phyloP scores from a whole-genome alignment of 2,329 filamentous ascomycete species.

The Cladophialophora chaetospira region DNA sequence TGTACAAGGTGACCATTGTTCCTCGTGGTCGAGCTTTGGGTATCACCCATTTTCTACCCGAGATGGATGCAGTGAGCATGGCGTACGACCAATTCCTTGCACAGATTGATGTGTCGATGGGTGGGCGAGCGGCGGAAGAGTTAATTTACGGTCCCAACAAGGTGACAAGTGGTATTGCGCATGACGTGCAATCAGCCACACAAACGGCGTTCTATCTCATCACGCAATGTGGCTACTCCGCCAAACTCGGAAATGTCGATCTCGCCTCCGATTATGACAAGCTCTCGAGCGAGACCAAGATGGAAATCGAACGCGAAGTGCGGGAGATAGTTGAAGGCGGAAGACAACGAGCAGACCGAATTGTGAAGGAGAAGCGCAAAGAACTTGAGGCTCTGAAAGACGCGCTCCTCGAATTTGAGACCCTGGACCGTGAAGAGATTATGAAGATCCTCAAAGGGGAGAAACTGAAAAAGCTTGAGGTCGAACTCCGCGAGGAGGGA shows the following conservation, averaged over 20 bases:
- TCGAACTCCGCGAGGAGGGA: constrained; percentile 58
- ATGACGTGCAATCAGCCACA: constrained; percentile 81
- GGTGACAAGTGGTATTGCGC: constrained; percentile 84
- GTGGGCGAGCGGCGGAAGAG: constrained; percentile 86
- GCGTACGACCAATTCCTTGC: constrained; percentile 83
- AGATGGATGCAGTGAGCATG: constrained; percentile 80
- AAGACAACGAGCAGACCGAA: constrained; percentile 68
- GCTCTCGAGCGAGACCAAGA: constrained; percentile 82
- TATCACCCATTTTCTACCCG: constrained; percentile 82
- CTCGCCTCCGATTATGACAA: constrained; percentile 76
- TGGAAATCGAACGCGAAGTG: constrained; percentile 85
- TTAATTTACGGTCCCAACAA: constrained; percentile 88
- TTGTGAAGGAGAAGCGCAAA: constrained; percentile 73
- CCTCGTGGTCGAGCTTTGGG: constrained; percentile 85
- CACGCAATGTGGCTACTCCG: constrained; percentile 85
- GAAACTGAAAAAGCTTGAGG: constrained; percentile 69
- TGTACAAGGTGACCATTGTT: constrained; percentile 98
- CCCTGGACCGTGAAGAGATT: constrained; percentile 83
- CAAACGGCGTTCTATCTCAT: constrained; percentile 84
- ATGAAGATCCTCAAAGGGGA: constrained; percentile 87
- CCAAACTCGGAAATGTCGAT: constrained; percentile 84
- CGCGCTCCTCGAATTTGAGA: constrained; percentile 92
- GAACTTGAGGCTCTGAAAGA: constrained; percentile 87
- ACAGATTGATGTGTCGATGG: constrained; percentile 76
- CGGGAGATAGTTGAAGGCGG: constrained; percentile 81